Percentiles rank a stretch among this genome's conserved stretches.
These are phyloP conservation scores for Pleodorina starrii DNA, from an alignment of 139 green algal genomes.

Conservation along the genomic window DNA sequence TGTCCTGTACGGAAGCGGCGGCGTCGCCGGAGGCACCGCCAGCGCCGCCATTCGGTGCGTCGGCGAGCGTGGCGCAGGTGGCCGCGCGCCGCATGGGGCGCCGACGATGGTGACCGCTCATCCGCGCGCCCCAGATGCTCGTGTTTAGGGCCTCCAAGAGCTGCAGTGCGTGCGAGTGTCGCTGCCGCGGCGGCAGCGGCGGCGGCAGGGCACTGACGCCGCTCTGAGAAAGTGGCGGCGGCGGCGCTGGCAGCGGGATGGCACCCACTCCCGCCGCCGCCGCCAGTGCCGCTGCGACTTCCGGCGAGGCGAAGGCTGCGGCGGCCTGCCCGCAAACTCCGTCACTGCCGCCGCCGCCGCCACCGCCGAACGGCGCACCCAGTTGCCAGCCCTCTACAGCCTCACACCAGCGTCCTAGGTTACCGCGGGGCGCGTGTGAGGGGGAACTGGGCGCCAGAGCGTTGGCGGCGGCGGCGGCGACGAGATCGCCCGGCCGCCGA, in stretches of 20 bases:
- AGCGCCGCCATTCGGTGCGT: neutral
- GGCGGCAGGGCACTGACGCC: no score
- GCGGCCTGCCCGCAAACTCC: no score
- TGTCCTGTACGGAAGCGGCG: no score
- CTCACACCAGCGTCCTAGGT: neutral
- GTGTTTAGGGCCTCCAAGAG: neutral
- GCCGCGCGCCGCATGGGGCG: neutral
- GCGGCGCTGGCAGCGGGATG: no score
- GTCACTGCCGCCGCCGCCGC: neutral
- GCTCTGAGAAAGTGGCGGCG: no score
- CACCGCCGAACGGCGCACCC: neutral
- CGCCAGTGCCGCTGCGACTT: no score
- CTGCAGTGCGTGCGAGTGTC: neutral
- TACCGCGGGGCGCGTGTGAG: no score
- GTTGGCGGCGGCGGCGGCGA: no score
- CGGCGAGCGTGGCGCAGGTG: neutral
- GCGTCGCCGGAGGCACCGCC: neutral
- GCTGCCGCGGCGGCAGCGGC: neutral
- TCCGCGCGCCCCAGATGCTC: slow-evolving; percentile 5
- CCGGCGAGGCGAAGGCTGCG: no score
- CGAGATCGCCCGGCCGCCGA: no score
- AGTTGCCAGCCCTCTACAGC: neutral
- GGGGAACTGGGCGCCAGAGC: no score
- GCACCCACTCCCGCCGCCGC: no score
- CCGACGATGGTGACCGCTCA: neutral